Percentiles rank a stretch among this genome's conserved stretches.
These are phyloP conservation scores for Pseudopediastrum boryanum DNA, from an alignment of 139 green algal genomes.

Conservation along the genomic window DNA sequence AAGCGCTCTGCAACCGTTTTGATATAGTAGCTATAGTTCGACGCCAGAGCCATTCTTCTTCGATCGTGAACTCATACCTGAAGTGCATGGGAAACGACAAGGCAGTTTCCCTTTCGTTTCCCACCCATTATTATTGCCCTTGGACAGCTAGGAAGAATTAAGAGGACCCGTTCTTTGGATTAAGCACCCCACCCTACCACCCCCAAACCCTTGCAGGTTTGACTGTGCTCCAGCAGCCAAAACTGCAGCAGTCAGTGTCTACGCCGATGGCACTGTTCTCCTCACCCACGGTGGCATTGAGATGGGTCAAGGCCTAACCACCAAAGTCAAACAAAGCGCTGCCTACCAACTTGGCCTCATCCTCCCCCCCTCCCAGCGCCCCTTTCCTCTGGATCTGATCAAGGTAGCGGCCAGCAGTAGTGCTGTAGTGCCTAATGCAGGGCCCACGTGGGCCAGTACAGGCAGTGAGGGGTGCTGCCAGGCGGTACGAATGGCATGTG, in stretches of 20 bases:
- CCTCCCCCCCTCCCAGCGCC: constrained; percentile 38
- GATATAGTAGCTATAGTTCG: no score
- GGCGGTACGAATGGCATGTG: constrained; percentile 41
- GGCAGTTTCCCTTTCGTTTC: no score
- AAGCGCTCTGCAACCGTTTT: no score
- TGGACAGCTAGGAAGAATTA: no score
- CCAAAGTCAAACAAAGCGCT: constrained; percentile 70
- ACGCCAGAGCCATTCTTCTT: no score
- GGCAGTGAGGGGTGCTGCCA: constrained; percentile 39
- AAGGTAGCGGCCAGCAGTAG: constrained; percentile 44
- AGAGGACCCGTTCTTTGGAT: no score
- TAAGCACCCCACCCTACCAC: no score
- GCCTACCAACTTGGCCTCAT: constrained; percentile 41
- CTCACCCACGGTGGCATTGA: constrained; percentile 90
- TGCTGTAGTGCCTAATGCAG: constrained; percentile 25
- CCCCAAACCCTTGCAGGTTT: no score
- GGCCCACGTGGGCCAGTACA: constrained; percentile 39
- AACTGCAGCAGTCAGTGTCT: constrained; percentile 79
- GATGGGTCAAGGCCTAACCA: constrained; percentile 88
- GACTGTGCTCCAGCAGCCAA: constrained; percentile 19
- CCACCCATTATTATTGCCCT: no score
- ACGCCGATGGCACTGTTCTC: constrained; percentile 82
- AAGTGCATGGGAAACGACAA: no score
- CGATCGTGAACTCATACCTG: no score
- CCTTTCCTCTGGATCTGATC: constrained; percentile 46